Percentiles rank a stretch among this genome's conserved stretches.
phyloP scores from a whole-genome alignment of 352 stramenopile species.

The Halophytophthora batemanensis region DNA sequence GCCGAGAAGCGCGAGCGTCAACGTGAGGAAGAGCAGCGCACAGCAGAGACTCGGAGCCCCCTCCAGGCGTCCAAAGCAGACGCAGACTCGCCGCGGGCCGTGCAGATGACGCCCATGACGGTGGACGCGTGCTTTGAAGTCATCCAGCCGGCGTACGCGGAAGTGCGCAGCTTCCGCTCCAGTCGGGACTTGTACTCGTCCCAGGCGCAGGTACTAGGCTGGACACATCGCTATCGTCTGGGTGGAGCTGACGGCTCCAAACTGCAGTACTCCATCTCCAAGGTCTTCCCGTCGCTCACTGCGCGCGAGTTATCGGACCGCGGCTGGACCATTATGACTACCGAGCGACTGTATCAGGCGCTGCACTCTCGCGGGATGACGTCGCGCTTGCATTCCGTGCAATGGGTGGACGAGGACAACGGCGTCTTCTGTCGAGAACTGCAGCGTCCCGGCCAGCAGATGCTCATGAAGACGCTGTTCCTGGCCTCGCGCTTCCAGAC shows the following conservation, averaged over 20 bases:
- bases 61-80: constrained; percentile 7
- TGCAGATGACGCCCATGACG: constrained; percentile 21
- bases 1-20: constrained; percentile 10
- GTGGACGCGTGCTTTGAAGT: constrained; percentile 31
- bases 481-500: constrained; percentile 37
- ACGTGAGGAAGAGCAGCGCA: background rate
- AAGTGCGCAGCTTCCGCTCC: constrained; percentile 20
- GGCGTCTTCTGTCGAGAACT: constrained; percentile 33
- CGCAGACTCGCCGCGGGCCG: background rate
- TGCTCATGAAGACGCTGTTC: constrained; percentile 32
- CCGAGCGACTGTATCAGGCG: constrained; percentile 19
- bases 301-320: constrained; percentile 24
- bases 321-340: constrained; percentile 37
- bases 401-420: constrained; percentile 38
- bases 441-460: constrained; percentile 17
- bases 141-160: constrained; percentile 29
- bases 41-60: background rate
- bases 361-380: constrained; percentile 35
- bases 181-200: constrained; percentile 25
- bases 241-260: constrained; percentile 7
- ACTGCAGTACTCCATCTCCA: constrained; percentile 38
- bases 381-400: constrained; percentile 22
- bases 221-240: constrained; percentile 33
- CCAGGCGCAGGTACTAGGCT: constrained; percentile 32
- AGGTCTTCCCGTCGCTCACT: constrained; percentile 27